Percentiles rank a stretch among this genome's conserved stretches.
Conservation (phyloP, 805 yeast species). For the Sugiyamaella smithiae region DNA sequence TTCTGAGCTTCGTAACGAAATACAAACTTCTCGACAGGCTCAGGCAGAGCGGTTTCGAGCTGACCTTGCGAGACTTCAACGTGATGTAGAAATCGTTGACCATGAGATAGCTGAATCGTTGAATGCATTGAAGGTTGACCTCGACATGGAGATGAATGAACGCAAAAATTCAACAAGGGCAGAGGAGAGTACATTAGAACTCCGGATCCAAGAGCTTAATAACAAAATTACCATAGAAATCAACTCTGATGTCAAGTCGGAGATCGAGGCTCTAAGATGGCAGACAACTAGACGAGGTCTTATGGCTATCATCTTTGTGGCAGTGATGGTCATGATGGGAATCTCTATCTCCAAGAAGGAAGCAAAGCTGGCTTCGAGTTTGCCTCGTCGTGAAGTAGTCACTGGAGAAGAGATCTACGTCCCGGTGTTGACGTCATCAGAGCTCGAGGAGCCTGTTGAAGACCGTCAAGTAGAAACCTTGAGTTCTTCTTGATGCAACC, state of each 20-base stretch:
- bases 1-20: conserved; percentile 77
- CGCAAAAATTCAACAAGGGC: conserved; percentile 82
- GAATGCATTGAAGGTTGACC: conserved; percentile 64
- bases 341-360: conserved; percentile 31
- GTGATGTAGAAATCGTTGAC: conserved; percentile 66
- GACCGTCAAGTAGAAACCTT: conserved; percentile 38
- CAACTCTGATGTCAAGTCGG: conserved; percentile 76
- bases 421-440: conserved; percentile 28
- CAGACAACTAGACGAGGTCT: conserved; percentile 87
- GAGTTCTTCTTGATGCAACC: too few species aligned
- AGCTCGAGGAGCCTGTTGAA: conserved; percentile 30
- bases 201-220: conserved; percentile 75
- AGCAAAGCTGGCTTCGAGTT: conserved; percentile 7
- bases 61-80: conserved; percentile 63
- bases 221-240: conserved; percentile 82
- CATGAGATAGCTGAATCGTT: conserved; percentile 71
- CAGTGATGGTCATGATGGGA: conserved; percentile 59
- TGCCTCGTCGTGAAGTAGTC: conserved; percentile 11
- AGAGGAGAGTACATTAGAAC: conserved; percentile 62
- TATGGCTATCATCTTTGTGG: conserved; percentile 65
- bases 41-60: conserved; percentile 66
- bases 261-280: conserved; percentile 89
- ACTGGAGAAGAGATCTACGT: conserved; percentile 27
- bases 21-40: conserved; percentile 65
- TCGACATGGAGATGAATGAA: conserved; percentile 80